These are phyloP conservation scores for Aristolochia contorta DNA, from an alignment of 164 flowering plant species.

Conservation along the genomic window DNA sequence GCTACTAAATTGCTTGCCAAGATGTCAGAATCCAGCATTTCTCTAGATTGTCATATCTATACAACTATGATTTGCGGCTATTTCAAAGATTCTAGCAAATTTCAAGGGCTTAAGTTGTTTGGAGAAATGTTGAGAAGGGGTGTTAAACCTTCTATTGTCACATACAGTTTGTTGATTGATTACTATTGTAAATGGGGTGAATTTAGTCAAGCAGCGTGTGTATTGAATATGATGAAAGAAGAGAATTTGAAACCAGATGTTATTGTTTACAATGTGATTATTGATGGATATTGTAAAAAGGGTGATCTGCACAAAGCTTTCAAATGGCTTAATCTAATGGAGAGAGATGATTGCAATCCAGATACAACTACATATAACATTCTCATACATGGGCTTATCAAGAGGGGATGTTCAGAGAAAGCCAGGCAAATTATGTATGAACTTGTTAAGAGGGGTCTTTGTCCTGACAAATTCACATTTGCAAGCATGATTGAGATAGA, in stretches of 20 bases:
- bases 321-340: slow-evolving; percentile 28
- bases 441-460: slow-evolving; percentile 30
- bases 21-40: slow-evolving; percentile 28
- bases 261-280: slow-evolving; percentile 30
- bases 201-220: slow-evolving; percentile 26
- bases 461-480: slow-evolving; percentile 29
- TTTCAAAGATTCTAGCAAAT: slow-evolving; percentile 20
- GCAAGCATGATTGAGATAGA: slow-evolving; percentile 28
- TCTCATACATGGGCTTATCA: slow-evolving; percentile 28
- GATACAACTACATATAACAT: slow-evolving; percentile 36
- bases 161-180: slow-evolving; percentile 33
- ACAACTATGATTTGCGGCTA: slow-evolving; percentile 38
- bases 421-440: slow-evolving; percentile 32
- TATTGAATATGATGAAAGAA: slow-evolving; percentile 20
- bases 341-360: slow-evolving; percentile 21
- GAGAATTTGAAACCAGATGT: slow-evolving; percentile 33
- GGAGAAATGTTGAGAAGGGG: slow-evolving; percentile 42
- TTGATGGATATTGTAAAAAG: slow-evolving; percentile 32
- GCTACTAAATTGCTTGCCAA: slow-evolving; percentile 29
- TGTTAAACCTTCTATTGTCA: slow-evolving; percentile 25
- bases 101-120: slow-evolving; percentile 22
- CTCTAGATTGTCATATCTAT: slow-evolving; percentile 38
- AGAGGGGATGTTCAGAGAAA: slow-evolving; percentile 28
- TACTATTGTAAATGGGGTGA: slow-evolving; percentile 26
- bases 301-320: slow-evolving; percentile 33